phyloP scores from a whole-genome alignment of 2,329 filamentous ascomycete species.

The Thermothelomyces thermophilus region DNA sequence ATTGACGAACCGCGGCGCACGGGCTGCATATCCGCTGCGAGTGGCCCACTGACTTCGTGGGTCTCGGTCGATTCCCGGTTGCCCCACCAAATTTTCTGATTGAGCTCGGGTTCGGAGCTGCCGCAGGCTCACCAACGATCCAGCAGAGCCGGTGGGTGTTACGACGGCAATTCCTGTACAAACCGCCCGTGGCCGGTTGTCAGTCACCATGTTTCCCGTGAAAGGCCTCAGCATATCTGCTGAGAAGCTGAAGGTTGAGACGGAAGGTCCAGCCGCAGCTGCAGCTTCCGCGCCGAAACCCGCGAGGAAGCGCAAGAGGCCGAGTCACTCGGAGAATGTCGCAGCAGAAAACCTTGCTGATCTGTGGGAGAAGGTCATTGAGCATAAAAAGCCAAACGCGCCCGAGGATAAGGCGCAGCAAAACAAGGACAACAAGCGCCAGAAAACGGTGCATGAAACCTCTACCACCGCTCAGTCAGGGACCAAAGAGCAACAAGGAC shows the following conservation, averaged over 20 bases:
- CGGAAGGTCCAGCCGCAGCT: conserved; percentile 31
- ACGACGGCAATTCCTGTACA: conserved; percentile 1
- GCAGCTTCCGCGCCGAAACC: conserved; percentile 12
- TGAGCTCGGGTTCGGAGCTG: background rate
- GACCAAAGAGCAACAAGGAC: conserved; percentile 3
- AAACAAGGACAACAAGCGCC: conserved; percentile 18
- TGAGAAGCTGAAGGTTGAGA: conserved; percentile 64
- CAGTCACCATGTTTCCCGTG: conserved; percentile 74
- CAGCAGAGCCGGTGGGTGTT: background rate
- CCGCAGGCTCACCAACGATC: background rate
- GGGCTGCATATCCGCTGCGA: background rate
- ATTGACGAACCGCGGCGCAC: background rate
- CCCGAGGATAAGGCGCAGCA: conserved; percentile 15
- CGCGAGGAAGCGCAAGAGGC: conserved; percentile 52
- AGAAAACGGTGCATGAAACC: conserved; percentile 15
- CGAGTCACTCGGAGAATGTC: conserved; percentile 39
- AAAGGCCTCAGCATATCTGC: conserved; percentile 84
- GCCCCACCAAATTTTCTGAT: conserved; percentile 7
- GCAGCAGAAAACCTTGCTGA: conserved; percentile 66
- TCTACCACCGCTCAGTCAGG: background rate
- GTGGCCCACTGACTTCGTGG: background rate
- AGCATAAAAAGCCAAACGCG: conserved; percentile 36
- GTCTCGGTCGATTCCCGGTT: background rate
- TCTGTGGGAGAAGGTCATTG: conserved; percentile 74
- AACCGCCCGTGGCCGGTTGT: background rate